Base-by-base conservation (phyloP, 2,329 filamentous ascomycete species). In the Aureobasidium musti region DNA sequence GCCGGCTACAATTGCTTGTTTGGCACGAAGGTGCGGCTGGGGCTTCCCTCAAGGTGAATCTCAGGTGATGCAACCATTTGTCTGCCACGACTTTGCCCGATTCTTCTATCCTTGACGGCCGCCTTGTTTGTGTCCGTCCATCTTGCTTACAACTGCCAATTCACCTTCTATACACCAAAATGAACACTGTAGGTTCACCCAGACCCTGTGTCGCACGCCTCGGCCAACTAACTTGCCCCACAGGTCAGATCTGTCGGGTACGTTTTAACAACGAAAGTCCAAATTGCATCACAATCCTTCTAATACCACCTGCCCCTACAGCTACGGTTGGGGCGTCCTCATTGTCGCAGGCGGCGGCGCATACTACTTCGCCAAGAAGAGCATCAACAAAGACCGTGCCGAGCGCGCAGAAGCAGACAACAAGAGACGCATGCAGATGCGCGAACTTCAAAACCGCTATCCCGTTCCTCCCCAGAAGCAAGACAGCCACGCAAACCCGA, bases 291-390 rank as follows among this genome's bases (percentile, higher is more conserved):
- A 52, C 49, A 35, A 53, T 8, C 21, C 28, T 23, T 33, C 49
- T 49, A 59, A 39, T 50, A 8, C 37, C 28, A 61, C 45, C 35
- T 45, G 41, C 17, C 26, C 41, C 43, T 59, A 67, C 68, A 96
- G 92, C 91, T 82, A 94, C 75, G 95, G 95, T 75, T 97, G 92
- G 95, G 93, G 91, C 72, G 86, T 92, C 59, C 86, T 98, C 65
- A 95, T 93, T 76, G 83, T 90, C 73, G 92, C 93, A 71, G 95
- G 94, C 75, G 95, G 87, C 71, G 91, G 89, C 70, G 92, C 94
- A 74, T 99, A 98, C 83, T 92, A 91, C 82, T 97, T 97, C 77
- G 95, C 95, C 70, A 99, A 99, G 84, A 86, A 87, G 75, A 89
- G 89, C 78, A 96, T 99, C 84, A 97, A 97, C 77, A 91, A 91